Evolutionary conservation across 345 rosid genomes (phyloP), one percentile per base, ranked within the genome.

Genomic region (Arabidopsis thaliana): DNA sequence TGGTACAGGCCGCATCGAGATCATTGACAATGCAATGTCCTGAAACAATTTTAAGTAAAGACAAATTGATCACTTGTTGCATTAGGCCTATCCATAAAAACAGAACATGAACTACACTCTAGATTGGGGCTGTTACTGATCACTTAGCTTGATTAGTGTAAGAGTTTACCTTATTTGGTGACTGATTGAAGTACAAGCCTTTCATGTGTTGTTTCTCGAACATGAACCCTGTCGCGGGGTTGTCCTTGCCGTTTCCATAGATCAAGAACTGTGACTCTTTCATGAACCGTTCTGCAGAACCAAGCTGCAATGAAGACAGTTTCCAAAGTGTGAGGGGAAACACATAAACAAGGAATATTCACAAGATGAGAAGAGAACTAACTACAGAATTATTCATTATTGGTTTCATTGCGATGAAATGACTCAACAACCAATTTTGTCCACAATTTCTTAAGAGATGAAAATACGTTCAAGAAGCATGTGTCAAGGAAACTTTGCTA

Each of bases 11-110:
- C 98, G 87, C 93, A 91, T 91, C 0, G 91, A 89, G 65, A 87
- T 93, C 96, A 88, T 88, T 52, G 98, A 95, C 84, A 94, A 71
- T 20, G 98, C 96, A 78, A 87, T 83, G 85, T 94, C 98, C 98
- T 91, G 81, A 37, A 16, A 23, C 14, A 62, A 33, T 20, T 16
- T 2, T 4, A 4, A 40, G 5, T n/a, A 36, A 0, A 28, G 0
- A 33, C 46, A 59, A 2, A 32, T 1, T 56, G 6, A 37, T 52
- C 24, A 67, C 60, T 23, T 10, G 30, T 55, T 68, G 48, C 38
- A 52, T 64, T 9, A 46, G 42, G 16, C 42, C 14, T 42, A 41
- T 7, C 62, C 48, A 7, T 60, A 4, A 30, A 45, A 44, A 45
- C 41, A 12, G 2, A 45, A 44, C 23, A 14, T 45, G 14, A 55